Base-by-base conservation (phyloP, 495 filamentous ascomycete species). In the Penicillium goetzii region DNA sequence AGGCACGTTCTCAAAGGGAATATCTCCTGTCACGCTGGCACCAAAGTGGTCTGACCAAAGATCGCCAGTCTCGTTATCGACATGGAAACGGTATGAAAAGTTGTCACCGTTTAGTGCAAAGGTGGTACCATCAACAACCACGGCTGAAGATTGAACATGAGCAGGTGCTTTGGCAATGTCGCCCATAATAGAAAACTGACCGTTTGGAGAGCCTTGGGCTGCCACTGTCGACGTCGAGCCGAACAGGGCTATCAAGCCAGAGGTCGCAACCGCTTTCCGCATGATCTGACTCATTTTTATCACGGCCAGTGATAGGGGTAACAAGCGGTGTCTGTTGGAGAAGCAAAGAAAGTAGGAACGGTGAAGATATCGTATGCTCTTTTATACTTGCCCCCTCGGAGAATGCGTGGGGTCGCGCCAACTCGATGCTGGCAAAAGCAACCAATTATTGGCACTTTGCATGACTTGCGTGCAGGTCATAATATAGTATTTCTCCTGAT, bases 81-180 rank as follows among this genome's bases (percentile, higher is more conserved):
- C 82, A 66, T 84, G 83, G 72, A 85, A 84, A 33, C 75, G 79
- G 61, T 85, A 85, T 19, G 82, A 84, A 33, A 83, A 74, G 61
- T 74, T 76, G 26, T 78, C 70, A 23, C 80, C 83, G 58, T 80
- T 78, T 14, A 85, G 70, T 15, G 80, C 71, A 61, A 85, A 85
- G 8, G 74, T 76, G 3, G 72, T 80, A 12, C 80, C 81, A 32
- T 76, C 71, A 8, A 79, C 80, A 21, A 75, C 72, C 32, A 84
- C 76, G 61, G 74, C 78, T 80, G 33, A 32, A 50, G 4, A 4
- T 33, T 11, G 32, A 3, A 17, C 12, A 9, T 21, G 3, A 8
- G 43, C 10, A 47, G 21, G 43, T 0, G 19, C 12, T 9, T 25
- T 14, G 1, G 21, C 10, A 25, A 25, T 19, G 9, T 9, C 7